Evolutionary conservation across 140 eudicot species (phyloP).

Genomic region (Flaveria floridana): DNA sequence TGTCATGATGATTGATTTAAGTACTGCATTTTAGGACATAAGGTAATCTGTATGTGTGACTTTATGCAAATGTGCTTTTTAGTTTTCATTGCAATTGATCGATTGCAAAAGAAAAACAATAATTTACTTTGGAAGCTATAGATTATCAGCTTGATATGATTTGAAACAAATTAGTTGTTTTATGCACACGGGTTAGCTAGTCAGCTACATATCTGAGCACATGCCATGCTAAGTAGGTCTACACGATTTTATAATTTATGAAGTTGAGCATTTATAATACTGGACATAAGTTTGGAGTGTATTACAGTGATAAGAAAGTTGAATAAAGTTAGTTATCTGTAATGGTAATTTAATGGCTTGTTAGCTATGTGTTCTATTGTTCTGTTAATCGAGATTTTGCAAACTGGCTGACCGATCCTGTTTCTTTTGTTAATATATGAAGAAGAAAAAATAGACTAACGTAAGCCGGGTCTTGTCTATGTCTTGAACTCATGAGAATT

Average conservation of each 20-base stretch:
- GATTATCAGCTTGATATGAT: not conserved
- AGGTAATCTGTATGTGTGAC: not conserved
- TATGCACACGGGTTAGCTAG: not conserved
- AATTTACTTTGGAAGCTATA: not conserved
- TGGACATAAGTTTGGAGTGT: constrained; percentile 2
- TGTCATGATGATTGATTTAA: not conserved
- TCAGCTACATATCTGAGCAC: not conserved
- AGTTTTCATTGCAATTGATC: not conserved
- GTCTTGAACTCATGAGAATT: not conserved
- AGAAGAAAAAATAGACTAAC: not conserved
- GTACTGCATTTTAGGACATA: not conserved
- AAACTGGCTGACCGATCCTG: not conserved
- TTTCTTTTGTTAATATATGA: constrained; percentile 8
- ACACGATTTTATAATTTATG: not conserved
- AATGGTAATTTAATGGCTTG: not conserved
- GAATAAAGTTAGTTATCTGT: not conserved
- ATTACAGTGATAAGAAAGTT: not conserved
- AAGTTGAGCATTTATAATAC: constrained; percentile 6
- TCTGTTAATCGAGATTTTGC: not conserved
- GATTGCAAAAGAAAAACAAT: not conserved
- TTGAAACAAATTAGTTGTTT: constrained; percentile 13
- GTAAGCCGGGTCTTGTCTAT: not conserved
- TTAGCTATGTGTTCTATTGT: not conserved
- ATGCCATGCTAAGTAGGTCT: not conserved
- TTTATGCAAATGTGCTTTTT: not conserved